A percentile compares a stretch with the other conserved stretches of the same genome.
These are phyloP conservation scores for Trematosphaeria pertusa DNA, from an alignment of 2,329 filamentous ascomycete species.

Conservation along the genomic window DNA sequence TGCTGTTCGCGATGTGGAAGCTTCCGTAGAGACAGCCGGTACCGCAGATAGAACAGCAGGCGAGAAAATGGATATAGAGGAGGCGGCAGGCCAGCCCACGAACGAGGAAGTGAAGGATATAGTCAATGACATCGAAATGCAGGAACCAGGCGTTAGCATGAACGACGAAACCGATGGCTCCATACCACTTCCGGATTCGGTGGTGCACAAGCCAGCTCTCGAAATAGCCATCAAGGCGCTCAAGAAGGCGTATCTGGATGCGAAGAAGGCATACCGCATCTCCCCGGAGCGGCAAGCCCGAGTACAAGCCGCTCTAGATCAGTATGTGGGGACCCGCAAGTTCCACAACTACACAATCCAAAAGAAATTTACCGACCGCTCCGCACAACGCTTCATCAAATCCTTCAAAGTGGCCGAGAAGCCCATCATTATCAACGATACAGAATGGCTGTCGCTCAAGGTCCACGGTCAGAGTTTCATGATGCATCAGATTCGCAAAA, in stretches of 20 bases:
- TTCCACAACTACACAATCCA: constrained; percentile 98
- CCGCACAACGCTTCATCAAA: constrained; percentile 88
- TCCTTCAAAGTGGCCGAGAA: constrained; percentile 77
- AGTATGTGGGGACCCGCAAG: constrained; percentile 85
- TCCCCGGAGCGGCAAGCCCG: constrained; percentile 72
- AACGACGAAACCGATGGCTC: constrained; percentile 39
- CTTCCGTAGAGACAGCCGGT: constrained; percentile 17
- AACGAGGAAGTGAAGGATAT: constrained; percentile 31
- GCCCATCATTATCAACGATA: constrained; percentile 81
- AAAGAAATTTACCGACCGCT: constrained; percentile 81
- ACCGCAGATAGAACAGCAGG: no score
- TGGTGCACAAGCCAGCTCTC: constrained; percentile 42
- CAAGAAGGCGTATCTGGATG: constrained; percentile 80
- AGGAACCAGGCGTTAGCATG: constrained; percentile 32
- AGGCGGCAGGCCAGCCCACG: constrained; percentile 15
- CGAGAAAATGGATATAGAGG: no score
- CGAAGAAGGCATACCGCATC: constrained; percentile 86
- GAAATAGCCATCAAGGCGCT: constrained; percentile 61
- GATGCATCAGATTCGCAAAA: constrained; percentile 99
- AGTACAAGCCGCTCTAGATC: constrained; percentile 75
- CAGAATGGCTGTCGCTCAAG: constrained; percentile 93
- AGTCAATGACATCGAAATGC: constrained; percentile 33
- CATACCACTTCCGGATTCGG: constrained; percentile 31
- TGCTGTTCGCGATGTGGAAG: constrained; percentile 11
- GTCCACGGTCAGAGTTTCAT: constrained; percentile 99